Percentiles rank a stretch among this genome's conserved stretches.
Conservation (phyloP, 2,329 filamentous ascomycete genomes). For the Lachnellula hyalina region DNA sequence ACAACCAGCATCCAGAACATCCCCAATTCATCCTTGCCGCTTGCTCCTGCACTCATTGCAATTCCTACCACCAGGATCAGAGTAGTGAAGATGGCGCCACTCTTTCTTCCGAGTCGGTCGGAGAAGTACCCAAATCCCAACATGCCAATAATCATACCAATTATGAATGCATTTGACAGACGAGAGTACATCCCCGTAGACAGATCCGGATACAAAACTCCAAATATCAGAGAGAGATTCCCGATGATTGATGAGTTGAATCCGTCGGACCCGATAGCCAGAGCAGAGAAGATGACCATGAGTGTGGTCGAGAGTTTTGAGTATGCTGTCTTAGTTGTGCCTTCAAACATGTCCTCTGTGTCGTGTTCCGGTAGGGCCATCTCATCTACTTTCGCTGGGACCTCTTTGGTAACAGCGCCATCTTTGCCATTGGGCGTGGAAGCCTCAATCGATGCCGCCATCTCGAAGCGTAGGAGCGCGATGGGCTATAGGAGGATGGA, state of each 20-base stretch:
- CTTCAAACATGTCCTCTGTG: not conserved
- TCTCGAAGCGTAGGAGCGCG: too few species aligned
- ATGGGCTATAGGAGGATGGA: too few species aligned
- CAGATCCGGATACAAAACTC: constrained; percentile 39
- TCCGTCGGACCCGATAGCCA: constrained; percentile 43
- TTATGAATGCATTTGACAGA: constrained; percentile 49
- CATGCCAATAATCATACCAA: constrained; percentile 53
- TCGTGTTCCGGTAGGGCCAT: too few species aligned
- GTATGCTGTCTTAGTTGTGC: constrained; percentile 23
- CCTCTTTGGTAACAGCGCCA: too few species aligned
- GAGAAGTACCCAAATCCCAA: constrained; percentile 46
- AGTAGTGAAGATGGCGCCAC: constrained; percentile 43
- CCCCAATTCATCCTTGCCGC: constrained; percentile 30
- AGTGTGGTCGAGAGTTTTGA: constrained; percentile 39
- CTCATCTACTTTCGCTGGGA: too few species aligned
- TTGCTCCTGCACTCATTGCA: constrained; percentile 33
- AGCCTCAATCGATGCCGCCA: too few species aligned
- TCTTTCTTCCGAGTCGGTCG: constrained; percentile 44
- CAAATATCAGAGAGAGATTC: constrained; percentile 39
- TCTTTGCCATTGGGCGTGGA: too few species aligned
- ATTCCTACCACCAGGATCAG: constrained; percentile 38
- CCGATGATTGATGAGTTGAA: constrained; percentile 42
- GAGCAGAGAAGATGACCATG: constrained; percentile 41
- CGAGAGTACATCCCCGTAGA: constrained; percentile 43
- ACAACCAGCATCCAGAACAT: constrained; percentile 39